These are phyloP conservation scores for Ogataea populi-albae DNA, from an alignment of 805 yeast species.

Conservation along the genomic window DNA sequence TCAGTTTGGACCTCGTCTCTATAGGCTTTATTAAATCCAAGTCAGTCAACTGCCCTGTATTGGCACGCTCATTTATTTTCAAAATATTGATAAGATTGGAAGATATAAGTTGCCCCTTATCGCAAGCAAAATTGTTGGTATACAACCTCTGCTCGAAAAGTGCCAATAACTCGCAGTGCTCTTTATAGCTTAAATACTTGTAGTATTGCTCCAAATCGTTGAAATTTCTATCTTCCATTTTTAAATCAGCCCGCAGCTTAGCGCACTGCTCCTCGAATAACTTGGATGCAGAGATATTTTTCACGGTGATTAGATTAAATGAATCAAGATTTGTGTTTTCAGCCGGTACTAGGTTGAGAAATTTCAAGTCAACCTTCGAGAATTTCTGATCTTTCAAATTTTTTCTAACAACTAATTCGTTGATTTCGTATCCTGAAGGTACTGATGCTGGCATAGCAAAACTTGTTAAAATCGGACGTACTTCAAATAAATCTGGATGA, in stretches of 20 bases:
- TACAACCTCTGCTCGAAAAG: conserved; percentile 55
- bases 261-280: conserved; percentile 44
- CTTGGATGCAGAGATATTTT: conserved; percentile 45
- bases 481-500: conserved; percentile 95
- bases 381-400: conserved; percentile 15
- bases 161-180: conserved; percentile 51
- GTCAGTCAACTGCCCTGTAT: conserved; percentile 27
- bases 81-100: conserved; percentile 48
- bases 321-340: conserved; percentile 43
- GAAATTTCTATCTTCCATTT: conserved; percentile 30
- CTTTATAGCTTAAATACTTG: conserved; percentile 49
- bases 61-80: conserved; percentile 25
- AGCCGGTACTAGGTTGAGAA: conserved; percentile 60
- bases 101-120: conserved; percentile 67
- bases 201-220: conserved; percentile 56
- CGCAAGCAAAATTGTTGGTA: conserved; percentile 64
- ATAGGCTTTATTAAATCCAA: conserved; percentile 41
- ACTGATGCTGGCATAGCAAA: conserved; percentile 72
- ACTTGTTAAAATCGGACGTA: conserved; percentile 90
- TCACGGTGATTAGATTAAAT: conserved; percentile 43
- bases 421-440: conserved; percentile 42
- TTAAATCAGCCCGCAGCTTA: conserved; percentile 38
- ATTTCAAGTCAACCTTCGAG: conserved; percentile 44
- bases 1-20: conserved; percentile 35
- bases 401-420: conserved; percentile 40